Percentiles rank a stretch among this genome's conserved stretches.
Conservation (phyloP, 257 asterid species). For the Solanum dulcamara region DNA sequence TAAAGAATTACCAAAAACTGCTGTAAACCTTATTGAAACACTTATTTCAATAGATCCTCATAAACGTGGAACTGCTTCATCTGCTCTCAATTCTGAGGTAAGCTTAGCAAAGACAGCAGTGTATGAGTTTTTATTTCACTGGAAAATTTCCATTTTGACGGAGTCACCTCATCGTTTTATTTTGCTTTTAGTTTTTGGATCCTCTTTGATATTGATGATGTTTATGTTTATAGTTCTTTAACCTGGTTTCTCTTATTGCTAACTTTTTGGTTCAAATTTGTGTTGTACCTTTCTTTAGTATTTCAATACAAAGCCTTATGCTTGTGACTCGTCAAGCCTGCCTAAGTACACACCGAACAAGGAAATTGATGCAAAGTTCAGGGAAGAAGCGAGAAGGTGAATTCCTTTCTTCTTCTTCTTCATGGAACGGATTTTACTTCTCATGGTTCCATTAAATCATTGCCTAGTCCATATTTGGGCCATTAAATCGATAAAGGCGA, state of each 20-base stretch:
- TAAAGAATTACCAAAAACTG: conserved; percentile 62
- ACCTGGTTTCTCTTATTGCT: neutral
- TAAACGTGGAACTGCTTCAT: conserved; percentile 64
- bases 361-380: conserved; percentile 89
- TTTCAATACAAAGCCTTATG: conserved; percentile 55
- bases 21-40: conserved; percentile 53
- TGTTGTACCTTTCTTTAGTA: conserved; percentile 28
- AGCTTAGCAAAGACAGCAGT: neutral
- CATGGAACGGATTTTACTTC: neutral
- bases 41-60: conserved; percentile 67
- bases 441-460: neutral
- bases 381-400: conserved; percentile 68
- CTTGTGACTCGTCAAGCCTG: conserved; percentile 75
- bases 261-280: neutral
- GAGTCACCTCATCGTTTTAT: neutral
- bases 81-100: conserved; percentile 69
- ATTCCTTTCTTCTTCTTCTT: neutral
- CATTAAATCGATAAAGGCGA: neutral
- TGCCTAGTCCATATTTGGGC: neutral
- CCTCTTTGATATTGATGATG: neutral
- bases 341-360: conserved; percentile 86
- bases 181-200: neutral
- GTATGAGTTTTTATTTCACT: neutral
- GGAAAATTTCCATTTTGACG: neutral
- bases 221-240: neutral